Base-by-base conservation (phyloP, 441 rosid species). In the Adansonia madagascariensis region DNA sequence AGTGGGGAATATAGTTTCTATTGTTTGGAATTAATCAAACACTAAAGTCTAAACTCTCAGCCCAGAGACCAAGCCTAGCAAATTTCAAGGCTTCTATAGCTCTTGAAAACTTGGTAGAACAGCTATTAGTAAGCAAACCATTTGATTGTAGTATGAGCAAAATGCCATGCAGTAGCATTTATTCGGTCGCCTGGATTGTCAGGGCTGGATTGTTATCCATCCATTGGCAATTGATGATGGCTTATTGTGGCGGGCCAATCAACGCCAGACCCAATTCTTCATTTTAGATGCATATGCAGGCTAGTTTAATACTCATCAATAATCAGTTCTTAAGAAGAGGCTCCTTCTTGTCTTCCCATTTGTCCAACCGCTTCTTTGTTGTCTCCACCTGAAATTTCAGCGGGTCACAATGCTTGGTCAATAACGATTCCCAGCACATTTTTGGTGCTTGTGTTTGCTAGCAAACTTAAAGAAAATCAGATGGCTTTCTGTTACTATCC, bases 301-400 rank as follows among this genome's bases (percentile, higher is more conserved):
- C 17, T 49, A 69, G 47, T 44, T 47, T 62, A 10, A 8, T 49
- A 35, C 8, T 15, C 11, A 15, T 59, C n/a, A 24, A 20, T 61
- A 3, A 0, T 35, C 59, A 74, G 59, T 75, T 39, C 47, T 53
- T 73, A 1, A 75, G 71, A 50, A 74, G 24, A 62, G 83, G n/a
- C 50, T 80, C 81, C 14, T 79, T 76, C 67, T 78, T 82, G 41
- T 82, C 83, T 41, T 84, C 83, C 89, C 87, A 88, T 72, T 17
- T 76, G 79, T 88, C 86, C 82, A 88, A 78, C 20, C 88, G 81
- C 7, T 39, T 83, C 71, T 71, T 83, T 0, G 89, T 73, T 27
- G 75, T 83, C 81, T 82, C 84, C 39, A 86, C 89, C 91, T 86
- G 77, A 79, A 71, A 74, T 62, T 77, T 73, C 65, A 41, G 7